Percentiles rank a stretch among this genome's conserved stretches.
phyloP scores from a whole-genome alignment of 768 basidiomycete species.

The Serendipita sp. region DNA sequence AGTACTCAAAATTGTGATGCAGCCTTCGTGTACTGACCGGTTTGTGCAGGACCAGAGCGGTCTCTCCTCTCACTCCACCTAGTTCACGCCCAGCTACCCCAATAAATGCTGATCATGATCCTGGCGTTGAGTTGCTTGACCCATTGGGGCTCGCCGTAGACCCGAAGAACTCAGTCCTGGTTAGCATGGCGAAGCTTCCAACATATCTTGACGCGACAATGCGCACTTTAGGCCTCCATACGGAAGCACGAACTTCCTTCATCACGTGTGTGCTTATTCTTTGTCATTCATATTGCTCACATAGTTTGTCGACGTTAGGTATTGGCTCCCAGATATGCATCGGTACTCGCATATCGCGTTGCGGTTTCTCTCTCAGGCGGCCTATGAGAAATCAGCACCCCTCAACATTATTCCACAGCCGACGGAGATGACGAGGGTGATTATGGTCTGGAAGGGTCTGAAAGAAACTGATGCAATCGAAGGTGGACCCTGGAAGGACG shows the following conservation, averaged over 20 bases:
- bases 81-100: background rate
- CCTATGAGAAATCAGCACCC: constrained; percentile 26
- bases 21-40: background rate
- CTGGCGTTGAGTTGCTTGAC: constrained; percentile 1
- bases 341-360: constrained; percentile 27
- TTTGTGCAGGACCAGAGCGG: background rate
- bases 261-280: constrained; percentile 22
- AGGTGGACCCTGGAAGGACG: constrained; percentile 18
- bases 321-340: constrained; percentile 29
- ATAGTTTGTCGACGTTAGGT: constrained; percentile 14
- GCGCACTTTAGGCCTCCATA: constrained; percentile 23
- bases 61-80: background rate
- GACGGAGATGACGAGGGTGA: constrained; percentile 28
- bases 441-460: constrained; percentile 32
- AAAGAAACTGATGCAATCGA: background rate
- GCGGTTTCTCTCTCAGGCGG: constrained; percentile 29
- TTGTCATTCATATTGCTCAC: background rate
- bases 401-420: constrained; percentile 26
- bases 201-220: constrained; percentile 23
- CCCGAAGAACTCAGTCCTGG: constrained; percentile 17
- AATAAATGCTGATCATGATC: background rate
- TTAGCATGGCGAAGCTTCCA: constrained; percentile 18
- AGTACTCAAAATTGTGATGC: background rate
- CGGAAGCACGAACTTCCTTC: constrained; percentile 29
- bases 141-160: constrained; percentile 1